Evolutionary conservation across 2,329 filamentous ascomycete genomes (phyloP).

Genomic region (Diaporthe batatas): DNA sequence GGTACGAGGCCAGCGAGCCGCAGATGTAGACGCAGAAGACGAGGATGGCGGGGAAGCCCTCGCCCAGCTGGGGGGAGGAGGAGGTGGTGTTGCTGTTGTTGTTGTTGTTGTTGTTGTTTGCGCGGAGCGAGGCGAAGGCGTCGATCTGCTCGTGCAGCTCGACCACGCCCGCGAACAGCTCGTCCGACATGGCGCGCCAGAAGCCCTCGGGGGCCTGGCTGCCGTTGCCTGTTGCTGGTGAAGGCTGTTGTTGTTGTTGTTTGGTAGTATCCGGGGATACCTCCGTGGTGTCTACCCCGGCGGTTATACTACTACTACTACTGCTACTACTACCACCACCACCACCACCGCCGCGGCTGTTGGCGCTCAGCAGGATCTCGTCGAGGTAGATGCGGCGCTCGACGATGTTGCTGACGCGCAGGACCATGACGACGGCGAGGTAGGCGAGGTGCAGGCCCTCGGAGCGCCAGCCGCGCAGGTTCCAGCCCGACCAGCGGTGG

Average conservation of each 20-base stretch:
- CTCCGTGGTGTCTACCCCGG: neutral
- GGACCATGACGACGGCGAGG: constrained; percentile 52
- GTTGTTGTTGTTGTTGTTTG: constrained; percentile 17
- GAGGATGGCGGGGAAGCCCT: constrained; percentile 53
- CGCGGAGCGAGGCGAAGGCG: constrained; percentile 49
- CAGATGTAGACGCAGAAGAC: constrained; percentile 58
- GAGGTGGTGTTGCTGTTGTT: too few species aligned
- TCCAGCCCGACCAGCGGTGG: constrained; percentile 54
- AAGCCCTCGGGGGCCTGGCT: constrained; percentile 45
- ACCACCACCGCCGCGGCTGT: constrained; percentile 36
- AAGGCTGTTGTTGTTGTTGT: neutral
- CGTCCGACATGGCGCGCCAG: constrained; percentile 48
- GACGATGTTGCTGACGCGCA: constrained; percentile 54
- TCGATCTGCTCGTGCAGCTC: constrained; percentile 54
- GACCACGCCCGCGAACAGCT: constrained; percentile 54
- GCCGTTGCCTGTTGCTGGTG: too few species aligned
- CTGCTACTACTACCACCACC: neutral
- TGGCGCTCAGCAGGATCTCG: constrained; percentile 46
- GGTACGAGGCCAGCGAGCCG: constrained; percentile 52
- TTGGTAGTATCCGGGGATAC: constrained; percentile 37
- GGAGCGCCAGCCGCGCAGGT: constrained; percentile 53
- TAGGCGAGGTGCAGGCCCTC: constrained; percentile 54
- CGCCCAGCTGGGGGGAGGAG: too few species aligned
- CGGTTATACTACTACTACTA: constrained; percentile 37
- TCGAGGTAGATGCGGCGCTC: constrained; percentile 52